Conservation (phyloP, 345 rosid genomes). For the Hypericum perforatum region DNA sequence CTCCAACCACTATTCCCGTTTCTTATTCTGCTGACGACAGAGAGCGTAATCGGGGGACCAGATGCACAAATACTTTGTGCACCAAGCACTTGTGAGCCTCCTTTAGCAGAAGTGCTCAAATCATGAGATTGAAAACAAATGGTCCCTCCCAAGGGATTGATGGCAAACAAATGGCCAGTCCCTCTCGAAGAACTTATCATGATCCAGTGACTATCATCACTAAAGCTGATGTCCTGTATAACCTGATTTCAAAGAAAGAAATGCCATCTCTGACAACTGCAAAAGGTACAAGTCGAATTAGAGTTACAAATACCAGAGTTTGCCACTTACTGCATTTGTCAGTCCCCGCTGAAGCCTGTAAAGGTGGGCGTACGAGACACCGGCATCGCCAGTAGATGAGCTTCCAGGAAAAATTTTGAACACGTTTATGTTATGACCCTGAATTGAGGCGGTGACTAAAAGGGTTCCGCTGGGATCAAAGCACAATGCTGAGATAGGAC, state of each 20-base stretch:
- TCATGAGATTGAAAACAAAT: conserved; percentile 28
- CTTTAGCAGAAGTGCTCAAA: conserved; percentile 9
- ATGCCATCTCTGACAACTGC: neutral
- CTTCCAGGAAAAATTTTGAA: conserved; percentile 61
- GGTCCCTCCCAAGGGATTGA: conserved; percentile 50
- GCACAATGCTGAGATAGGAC: conserved; percentile 80
- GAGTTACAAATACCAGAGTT: neutral
- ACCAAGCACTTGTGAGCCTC: too few relatives aligned
- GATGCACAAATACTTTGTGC: too few relatives aligned
- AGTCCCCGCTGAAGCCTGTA: conserved; percentile 91
- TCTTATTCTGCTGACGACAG: conserved; percentile 76
- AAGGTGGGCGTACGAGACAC: conserved; percentile 53
- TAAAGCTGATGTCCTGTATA: conserved; percentile 87
- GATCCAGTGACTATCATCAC: conserved; percentile 76
- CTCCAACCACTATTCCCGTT: conserved; percentile 72
- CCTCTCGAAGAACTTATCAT: conserved; percentile 92
- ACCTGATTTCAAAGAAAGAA: conserved; percentile 35
- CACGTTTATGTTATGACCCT: conserved; percentile 89
- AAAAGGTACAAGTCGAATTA: neutral
- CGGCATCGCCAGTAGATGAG: conserved; percentile 27
- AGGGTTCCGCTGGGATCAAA: conserved; percentile 94
- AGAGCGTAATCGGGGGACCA: conserved; percentile 55
- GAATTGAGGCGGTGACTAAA: conserved; percentile 86
- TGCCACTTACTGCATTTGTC: conserved; percentile 73
- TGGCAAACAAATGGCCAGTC: conserved; percentile 86